Evolutionary conservation across 108 stramenopile species (phyloP), one percentile per base, ranked within the genome.

Genomic region (Skeletonema marinoi): DNA sequence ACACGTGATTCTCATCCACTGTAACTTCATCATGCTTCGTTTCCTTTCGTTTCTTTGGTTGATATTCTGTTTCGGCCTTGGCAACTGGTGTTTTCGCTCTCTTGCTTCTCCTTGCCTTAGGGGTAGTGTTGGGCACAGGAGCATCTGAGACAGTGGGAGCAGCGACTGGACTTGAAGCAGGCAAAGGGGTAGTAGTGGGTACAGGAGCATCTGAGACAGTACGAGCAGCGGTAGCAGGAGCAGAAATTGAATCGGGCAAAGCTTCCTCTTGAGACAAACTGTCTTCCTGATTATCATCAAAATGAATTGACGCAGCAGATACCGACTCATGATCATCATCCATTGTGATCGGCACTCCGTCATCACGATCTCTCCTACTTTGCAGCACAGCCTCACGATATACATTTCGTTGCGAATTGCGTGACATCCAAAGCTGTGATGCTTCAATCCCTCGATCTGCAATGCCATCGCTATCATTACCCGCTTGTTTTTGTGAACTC

Each of bases 371-470:
- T 42, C 41, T 42, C 60, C 74, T 68, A 19, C 48, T 9, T 19
- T 32, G 44, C 32, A 74, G 10, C 21, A 68, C 39, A 19, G 65
- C 42, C 7, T 68, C 30, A 25, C 54, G 54, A 56, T 56, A 56
- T 0, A 29, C 25, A 16, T 29, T 25, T 6, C 54, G 54, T 25
- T 56, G 54, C 16, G 54, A 29, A 56, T 56, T 0, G 25, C 8
- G 5, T 25, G 25, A 29, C 25, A 29, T 10, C 54, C 54, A 56
- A 32, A 12, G 38, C 14, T 6, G 35, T 56, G 74, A 74, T 58
- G 65, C 60, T 6, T 62, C 42, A 39, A 80, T 42, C 2, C 74
- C 74, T 32, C 78, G 74, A 30, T 60, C 21, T 4, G 67, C 41
- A 16, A 58, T 29, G 7, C 54, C 54, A 56, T 9, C 54, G 1